A percentile compares a stretch with the other conserved stretches of the same genome.
These are phyloP conservation scores for Penstemon newberryi DNA, from an alignment of 257 asterid genomes.

Conservation along the genomic window DNA sequence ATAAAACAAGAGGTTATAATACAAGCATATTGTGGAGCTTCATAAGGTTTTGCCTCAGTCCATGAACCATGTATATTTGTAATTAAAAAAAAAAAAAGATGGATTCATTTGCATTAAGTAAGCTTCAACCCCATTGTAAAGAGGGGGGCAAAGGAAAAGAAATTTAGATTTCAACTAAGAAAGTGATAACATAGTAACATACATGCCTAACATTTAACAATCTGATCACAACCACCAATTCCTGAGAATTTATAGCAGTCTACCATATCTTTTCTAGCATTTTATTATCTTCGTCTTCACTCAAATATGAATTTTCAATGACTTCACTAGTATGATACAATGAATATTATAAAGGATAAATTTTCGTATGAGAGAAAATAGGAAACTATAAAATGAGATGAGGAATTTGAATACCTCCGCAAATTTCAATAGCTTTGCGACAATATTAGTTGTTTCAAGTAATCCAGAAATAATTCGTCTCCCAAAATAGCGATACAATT, in stretches of 20 bases:
- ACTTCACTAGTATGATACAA: constrained; percentile 7
- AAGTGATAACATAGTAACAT: not conserved
- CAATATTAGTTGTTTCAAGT: constrained; percentile 78
- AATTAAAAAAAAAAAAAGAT: not conserved
- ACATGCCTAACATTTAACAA: constrained; percentile 4
- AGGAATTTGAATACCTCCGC: constrained; percentile 60
- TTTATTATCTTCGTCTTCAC: constrained; percentile 19
- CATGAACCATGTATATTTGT: constrained; percentile 5
- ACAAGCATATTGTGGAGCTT: not conserved
- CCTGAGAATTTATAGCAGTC: constrained; percentile 23
- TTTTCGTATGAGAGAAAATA: constrained; percentile 24
- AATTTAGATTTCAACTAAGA: not conserved
- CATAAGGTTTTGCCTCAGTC: constrained; percentile 3
- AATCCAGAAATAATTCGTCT: constrained; percentile 82
- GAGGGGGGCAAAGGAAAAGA: constrained; percentile 15
- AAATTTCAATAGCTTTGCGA: constrained; percentile 73
- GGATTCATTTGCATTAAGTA: not conserved
- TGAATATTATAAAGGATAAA: constrained; percentile 12
- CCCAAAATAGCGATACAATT: constrained; percentile 79
- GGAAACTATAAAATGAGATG: constrained; percentile 19
- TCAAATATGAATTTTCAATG: constrained; percentile 6
- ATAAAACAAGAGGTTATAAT: too few species aligned
- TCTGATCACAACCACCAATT: constrained; percentile 9
- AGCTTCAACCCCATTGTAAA: constrained; percentile 18
- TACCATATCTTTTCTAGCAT: constrained; percentile 7